These are phyloP conservation scores for Hanseniaspora taiwanica DNA, from an alignment of 805 yeast species.

Conservation along the genomic window DNA sequence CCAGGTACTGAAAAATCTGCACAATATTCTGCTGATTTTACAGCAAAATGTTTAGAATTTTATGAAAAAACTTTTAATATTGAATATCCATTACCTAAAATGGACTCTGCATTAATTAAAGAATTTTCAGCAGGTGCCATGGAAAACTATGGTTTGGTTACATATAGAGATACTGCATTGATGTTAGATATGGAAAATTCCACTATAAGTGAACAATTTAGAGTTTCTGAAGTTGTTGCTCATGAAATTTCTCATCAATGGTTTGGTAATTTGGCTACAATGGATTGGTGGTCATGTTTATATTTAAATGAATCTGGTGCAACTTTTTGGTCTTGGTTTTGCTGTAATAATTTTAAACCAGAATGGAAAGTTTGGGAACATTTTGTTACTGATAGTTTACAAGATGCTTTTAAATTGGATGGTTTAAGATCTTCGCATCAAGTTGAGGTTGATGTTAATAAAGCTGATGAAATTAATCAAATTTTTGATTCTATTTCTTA, in stretches of 20 bases:
- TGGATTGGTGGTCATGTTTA: conserved; percentile 88
- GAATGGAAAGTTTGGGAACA: conserved; percentile 83
- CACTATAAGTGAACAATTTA: conserved; percentile 46
- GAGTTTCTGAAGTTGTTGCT: conserved; percentile 77
- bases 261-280: conserved; percentile 82
- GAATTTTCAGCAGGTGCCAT: conserved; percentile 81
- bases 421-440: conserved; percentile 77
- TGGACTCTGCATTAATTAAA: conserved; percentile 72
- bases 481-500: conserved; percentile 78
- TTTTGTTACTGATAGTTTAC: conserved; percentile 66
- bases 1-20: conserved; percentile 66
- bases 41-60: conserved; percentile 61
- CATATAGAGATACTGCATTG: conserved; percentile 66
- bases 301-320: conserved; percentile 88
- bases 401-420: conserved; percentile 62
- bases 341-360: conserved; percentile 62
- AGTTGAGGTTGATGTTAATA: conserved; percentile 68
- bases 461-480: conserved; percentile 71
- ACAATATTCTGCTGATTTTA: conserved; percentile 56
- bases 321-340: conserved; percentile 84
- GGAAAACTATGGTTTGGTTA: conserved; percentile 78
- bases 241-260: conserved; percentile 89
- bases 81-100: conserved; percentile 66
- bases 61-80: conserved; percentile 64
- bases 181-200: conserved; percentile 61